phyloP scores from a whole-genome alignment of 1,139 yeast species.

The Pichia kudriavzevii region DNA sequence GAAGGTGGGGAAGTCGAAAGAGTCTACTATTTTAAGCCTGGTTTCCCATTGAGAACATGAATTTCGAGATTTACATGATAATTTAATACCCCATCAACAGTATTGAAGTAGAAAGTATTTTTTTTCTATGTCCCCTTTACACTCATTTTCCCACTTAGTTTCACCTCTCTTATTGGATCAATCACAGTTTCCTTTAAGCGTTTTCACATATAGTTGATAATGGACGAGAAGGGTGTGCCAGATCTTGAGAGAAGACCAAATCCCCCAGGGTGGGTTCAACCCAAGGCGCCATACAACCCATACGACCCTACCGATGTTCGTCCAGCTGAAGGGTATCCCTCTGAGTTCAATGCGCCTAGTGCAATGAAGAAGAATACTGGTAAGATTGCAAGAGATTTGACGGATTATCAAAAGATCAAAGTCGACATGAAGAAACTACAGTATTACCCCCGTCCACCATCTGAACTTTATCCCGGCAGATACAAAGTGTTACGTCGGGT shows the following conservation, averaged over 20 bases:
- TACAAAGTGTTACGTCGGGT: constrained; percentile 62
- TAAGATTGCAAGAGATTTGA: constrained; percentile 57
- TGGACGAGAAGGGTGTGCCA: constrained; percentile 7
- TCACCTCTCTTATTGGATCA: too few species aligned
- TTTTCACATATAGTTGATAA: too few species aligned
- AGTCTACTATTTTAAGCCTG: too few species aligned
- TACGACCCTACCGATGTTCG: constrained; percentile 71
- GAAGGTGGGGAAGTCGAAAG: too few species aligned
- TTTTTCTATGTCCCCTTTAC: too few species aligned
- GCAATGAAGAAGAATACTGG: constrained; percentile 45
- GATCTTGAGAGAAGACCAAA: constrained; percentile 54
- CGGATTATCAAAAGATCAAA: constrained; percentile 62
- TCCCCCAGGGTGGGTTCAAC: constrained; percentile 78
- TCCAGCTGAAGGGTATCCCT: constrained; percentile 81
- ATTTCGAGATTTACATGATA: too few species aligned
- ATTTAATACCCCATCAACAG: too few species aligned
- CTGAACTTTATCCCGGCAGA: constrained; percentile 73
- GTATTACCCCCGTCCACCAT: constrained; percentile 72
- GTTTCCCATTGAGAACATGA: too few species aligned
- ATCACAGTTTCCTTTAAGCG: too few species aligned
- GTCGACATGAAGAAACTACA: constrained; percentile 67
- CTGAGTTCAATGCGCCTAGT: constrained; percentile 60
- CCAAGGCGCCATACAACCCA: constrained; percentile 79
- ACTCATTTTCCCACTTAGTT: too few species aligned
- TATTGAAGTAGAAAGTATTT: too few species aligned